A percentile compares a stretch with the other conserved stretches of the same genome.
These are phyloP conservation scores for Crithidia expoeki DNA, from an alignment of 208 protist species.

Conservation along the genomic window DNA sequence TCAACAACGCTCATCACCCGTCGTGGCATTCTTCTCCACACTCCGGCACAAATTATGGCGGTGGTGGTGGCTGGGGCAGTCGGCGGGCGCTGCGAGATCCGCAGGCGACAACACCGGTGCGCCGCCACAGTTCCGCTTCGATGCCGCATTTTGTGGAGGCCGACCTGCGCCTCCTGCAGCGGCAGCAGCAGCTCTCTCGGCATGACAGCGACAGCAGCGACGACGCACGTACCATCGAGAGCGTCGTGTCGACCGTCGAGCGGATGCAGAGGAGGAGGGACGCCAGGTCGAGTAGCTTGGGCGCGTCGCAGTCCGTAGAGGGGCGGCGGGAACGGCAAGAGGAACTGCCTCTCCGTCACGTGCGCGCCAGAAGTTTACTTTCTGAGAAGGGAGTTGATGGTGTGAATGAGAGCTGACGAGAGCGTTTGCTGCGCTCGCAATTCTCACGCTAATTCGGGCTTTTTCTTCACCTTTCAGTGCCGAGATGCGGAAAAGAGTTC, in stretches of 20 bases:
- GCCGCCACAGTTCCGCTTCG: not conserved
- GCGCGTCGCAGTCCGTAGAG: not conserved
- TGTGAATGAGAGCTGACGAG: too few relatives aligned
- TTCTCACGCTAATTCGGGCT: too few relatives aligned
- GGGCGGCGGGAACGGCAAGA: too few relatives aligned
- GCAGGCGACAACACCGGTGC: not conserved
- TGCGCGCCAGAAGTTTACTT: too few relatives aligned
- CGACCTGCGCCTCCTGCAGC: not conserved
- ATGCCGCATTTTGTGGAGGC: not conserved
- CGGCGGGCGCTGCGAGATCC: not conserved
- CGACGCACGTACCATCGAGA: slow-evolving; percentile 8
- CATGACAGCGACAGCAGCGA: slow-evolving; percentile 11
- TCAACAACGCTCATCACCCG: not conserved
- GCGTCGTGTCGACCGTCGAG: not conserved
- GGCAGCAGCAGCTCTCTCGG: not conserved
- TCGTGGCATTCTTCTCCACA: not conserved
- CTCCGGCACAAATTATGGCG: not conserved
- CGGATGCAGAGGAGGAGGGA: slow-evolving; percentile 11
- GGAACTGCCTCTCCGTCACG: too few relatives aligned
- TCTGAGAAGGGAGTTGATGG: too few relatives aligned
- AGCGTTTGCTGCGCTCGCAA: too few relatives aligned
- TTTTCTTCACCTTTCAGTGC: too few relatives aligned
- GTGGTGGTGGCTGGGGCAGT: not conserved
- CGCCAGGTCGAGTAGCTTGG: not conserved
- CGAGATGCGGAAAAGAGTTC: too few relatives aligned